phyloP scores from a whole-genome alignment of 1,284 basidiomycete species.

The Tranzscheliella williamsii region DNA sequence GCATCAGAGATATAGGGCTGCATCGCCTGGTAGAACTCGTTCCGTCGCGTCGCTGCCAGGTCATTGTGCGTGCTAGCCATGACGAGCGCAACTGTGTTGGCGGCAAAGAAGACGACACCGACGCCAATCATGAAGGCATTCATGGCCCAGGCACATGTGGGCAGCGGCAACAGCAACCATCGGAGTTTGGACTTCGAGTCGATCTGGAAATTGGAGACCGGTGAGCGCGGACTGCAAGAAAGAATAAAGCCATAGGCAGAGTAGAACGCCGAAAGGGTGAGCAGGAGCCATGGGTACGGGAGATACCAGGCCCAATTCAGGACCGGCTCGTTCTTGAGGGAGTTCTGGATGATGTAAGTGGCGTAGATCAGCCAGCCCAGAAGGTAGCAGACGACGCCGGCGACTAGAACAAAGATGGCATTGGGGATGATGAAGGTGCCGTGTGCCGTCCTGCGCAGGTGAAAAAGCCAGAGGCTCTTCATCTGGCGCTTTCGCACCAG shows the following conservation, averaged over 20 bases:
- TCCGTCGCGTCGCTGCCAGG: too few species aligned
- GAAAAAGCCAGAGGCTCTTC: neutral
- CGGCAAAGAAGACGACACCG: neutral
- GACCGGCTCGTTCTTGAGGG: neutral
- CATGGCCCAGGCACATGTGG: slow-evolving; percentile 4
- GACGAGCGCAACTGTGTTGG: too few species aligned
- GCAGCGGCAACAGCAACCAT: slow-evolving; percentile 11
- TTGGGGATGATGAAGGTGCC: neutral
- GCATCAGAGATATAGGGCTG: too few species aligned
- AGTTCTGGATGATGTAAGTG: neutral
- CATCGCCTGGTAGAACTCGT: too few species aligned
- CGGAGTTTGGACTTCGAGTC: neutral
- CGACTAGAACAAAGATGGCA: neutral
- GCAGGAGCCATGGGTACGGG: slow-evolving; percentile 11
- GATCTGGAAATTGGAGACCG: slow-evolving; percentile 6
- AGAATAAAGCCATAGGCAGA: slow-evolving; percentile 13
- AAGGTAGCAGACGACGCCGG: neutral
- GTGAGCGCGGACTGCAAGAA: slow-evolving; percentile 18
- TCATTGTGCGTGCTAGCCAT: too few species aligned
- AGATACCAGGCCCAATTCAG: slow-evolving; percentile 8
- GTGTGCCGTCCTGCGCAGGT: neutral
- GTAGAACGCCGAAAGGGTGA: slow-evolving; percentile 2
- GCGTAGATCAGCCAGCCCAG: neutral
- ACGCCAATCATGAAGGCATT: neutral
- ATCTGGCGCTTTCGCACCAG: neutral